Base-by-base conservation (phyloP, 345 rosid genomes). In the Combretum micranthum region DNA sequence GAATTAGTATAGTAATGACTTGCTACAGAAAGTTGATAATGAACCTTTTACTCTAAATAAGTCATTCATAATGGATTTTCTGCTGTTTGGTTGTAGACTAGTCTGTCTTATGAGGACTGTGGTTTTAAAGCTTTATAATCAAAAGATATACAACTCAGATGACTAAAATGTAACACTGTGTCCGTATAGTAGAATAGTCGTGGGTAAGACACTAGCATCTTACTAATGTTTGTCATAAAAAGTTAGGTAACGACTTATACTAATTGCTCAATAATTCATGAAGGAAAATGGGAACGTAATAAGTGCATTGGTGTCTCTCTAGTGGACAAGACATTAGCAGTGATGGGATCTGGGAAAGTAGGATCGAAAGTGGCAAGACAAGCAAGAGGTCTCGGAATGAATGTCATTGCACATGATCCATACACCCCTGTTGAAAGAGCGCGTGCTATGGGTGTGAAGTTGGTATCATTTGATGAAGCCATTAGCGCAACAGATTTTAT, bases 331-430 rank as follows among this genome's bases (percentile, higher is more conserved):
- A 77, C 74, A 17, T 72, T 77, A 44, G 82, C 74, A 13, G 73
- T 77, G 21, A 74, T 73, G 78, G 82, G 79, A 3, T 77, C 73
- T 53, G 79, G 82, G 44, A 74, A 74, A 62, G 79, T 77, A 52
- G 79, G 82, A 45, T 67, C 78, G n/a, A 74, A 77, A 71, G 74
- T 77, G 19, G 79, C 82, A 16, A 50, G 79, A 56, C 78, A 72
- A 20, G 76, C 74, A 45, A 77, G 68, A 52, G 79, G 76, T n/a
- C 82, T 77, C 15, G 76, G 79, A 43, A 77, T 73, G 82, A 61
- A 56, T 20, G 74, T 77, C 56, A 65, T 77, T 57, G 64, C 76
- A 0, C 69, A 73, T 20, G 82, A 77, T 70, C 82, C 82, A 1
- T 77, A 77, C 19, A 76, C 82, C 13, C 57, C 70, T 15, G 65